Base-by-base conservation (phyloP, 345 rosid genomes). In the Combretum micranthum region DNA sequence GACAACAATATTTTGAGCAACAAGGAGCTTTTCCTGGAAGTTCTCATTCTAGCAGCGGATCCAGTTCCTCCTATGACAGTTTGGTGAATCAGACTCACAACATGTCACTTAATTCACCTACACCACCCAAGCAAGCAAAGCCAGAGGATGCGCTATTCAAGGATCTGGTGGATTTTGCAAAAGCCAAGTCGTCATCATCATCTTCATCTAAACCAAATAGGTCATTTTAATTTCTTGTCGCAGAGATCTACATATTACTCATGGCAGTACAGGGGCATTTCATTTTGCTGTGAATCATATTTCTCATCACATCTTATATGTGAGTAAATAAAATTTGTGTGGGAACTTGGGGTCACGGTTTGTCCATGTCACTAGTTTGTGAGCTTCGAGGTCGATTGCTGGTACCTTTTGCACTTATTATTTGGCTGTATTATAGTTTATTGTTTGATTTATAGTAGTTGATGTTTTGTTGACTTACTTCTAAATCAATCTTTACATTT, bases 61-160 rank as follows among this genome's bases (percentile, higher is more conserved):
- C 92, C 9, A 69, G 80, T 53, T 73, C 98, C 44, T 81, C 96
- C 1, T 74, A 79, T 52, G 92, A 90, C 60, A 76, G 80, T 66
- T 64, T 93, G 20, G 80, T 72, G 44, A 91, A 80, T 55, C 85
- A 85, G 63, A 75, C 97, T 17, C 81, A 85, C 64, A 79, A 67
- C 61, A 80, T 90, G 20, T 79, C 92, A n/a, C 83, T 93, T 52
- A 79, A 44, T 43, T 22, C 94, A 1, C 45, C 82, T 2, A 20
- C 79, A 46, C 83, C 80, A 15, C 50, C 79, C 54, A 87, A 80
- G 62, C 75, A 85, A 66, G 80, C 72, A 18, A 93, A 89, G 69
- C 91, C 84, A 23, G 97, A 93, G 67, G 99, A 93, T 66, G 95
- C 79, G 23, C 90, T 93, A 56, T 93, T 93, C 80, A 90, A 93